A percentile compares a stretch with the other conserved stretches of the same genome.
These are phyloP conservation scores for Cyclocybe cylindracea DNA, from an alignment of 768 basidiomycete species.

Conservation along the genomic window DNA sequence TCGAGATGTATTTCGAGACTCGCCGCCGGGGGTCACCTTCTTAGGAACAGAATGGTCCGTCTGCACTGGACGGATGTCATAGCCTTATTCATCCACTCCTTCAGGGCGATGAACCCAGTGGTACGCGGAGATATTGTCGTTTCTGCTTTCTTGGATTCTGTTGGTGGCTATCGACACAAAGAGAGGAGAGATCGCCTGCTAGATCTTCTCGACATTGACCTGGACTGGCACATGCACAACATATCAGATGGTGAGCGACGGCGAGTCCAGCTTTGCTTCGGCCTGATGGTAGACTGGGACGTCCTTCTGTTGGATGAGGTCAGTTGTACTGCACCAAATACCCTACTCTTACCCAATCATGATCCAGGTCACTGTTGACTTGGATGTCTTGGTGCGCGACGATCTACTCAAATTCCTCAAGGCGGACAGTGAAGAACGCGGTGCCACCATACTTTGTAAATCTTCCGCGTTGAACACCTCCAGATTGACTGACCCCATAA, in stretches of 20 bases:
- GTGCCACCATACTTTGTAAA: constrained; percentile 87
- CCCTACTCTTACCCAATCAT: neutral
- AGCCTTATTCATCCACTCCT: constrained; percentile 4
- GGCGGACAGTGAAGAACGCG: constrained; percentile 73
- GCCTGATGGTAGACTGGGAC: constrained; percentile 94
- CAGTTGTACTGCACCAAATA: constrained; percentile 2
- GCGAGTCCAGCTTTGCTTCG: constrained; percentile 90
- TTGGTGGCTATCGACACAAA: constrained; percentile 95
- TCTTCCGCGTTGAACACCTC: constrained; percentile 7
- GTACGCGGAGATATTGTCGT: constrained; percentile 92
- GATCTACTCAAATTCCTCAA: constrained; percentile 89
- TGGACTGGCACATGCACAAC: constrained; percentile 95
- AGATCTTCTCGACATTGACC: constrained; percentile 91
- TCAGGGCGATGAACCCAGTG: constrained; percentile 95
- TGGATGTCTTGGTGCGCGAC: constrained; percentile 93
- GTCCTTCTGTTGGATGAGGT: constrained; percentile 94
- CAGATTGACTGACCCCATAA: constrained; percentile 4
- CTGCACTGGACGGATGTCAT: neutral
- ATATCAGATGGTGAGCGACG: constrained; percentile 97
- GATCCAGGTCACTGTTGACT: constrained; percentile 87
- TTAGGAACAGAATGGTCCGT: constrained; percentile 92
- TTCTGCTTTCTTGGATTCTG: constrained; percentile 92
- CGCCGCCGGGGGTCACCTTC: constrained; percentile 80
- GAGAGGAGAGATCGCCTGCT: constrained; percentile 83
- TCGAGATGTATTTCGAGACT: constrained; percentile 87